phyloP scores from a whole-genome alignment of 495 filamentous ascomycete species.

The Aspergillus homomorphus region DNA sequence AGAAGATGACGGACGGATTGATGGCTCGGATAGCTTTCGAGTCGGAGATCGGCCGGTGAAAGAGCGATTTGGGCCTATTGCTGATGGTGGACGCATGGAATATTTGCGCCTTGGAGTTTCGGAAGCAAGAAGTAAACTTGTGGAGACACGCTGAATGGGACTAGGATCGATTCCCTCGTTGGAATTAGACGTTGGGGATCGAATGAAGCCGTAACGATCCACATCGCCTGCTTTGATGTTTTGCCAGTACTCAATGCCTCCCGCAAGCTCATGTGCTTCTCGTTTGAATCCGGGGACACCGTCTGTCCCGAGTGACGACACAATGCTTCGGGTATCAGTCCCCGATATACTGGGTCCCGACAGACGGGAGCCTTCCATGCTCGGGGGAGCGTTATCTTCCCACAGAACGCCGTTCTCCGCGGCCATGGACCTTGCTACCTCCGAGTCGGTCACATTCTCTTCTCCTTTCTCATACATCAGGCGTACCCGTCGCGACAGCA shows the following conservation, averaged over 20 bases:
- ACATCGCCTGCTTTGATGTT: conserved; percentile 83
- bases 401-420: conserved; percentile 56
- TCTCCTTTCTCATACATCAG: conserved; percentile 83
- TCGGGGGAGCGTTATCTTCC: conserved; percentile 52
- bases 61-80: conserved; percentile 39
- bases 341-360: conserved; percentile 23
- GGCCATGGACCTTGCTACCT: conserved; percentile 42
- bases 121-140: conserved; percentile 59
- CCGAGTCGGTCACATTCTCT: conserved; percentile 52
- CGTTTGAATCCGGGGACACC: conserved; percentile 33
- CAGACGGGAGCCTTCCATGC: conserved; percentile 41
- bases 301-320: conserved; percentile 13
- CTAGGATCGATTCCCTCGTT: conserved; percentile 42
- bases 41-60: conserved; percentile 56
- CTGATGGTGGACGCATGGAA: conserved; percentile 48
- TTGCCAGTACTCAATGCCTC: conserved; percentile 94
- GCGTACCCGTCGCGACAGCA: conserved; percentile 82
- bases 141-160: conserved; percentile 64
- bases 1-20: conserved; percentile 42
- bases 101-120: conserved; percentile 59
- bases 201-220: conserved; percentile 94
- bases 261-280: conserved; percentile 63
- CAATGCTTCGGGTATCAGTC: conserved; percentile 18
- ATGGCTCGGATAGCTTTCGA: conserved; percentile 36
- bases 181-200: conserved; percentile 39